Evolutionary conservation across 116 monocot genomes (phyloP).

Genomic region (Cymodocea nodosa): DNA sequence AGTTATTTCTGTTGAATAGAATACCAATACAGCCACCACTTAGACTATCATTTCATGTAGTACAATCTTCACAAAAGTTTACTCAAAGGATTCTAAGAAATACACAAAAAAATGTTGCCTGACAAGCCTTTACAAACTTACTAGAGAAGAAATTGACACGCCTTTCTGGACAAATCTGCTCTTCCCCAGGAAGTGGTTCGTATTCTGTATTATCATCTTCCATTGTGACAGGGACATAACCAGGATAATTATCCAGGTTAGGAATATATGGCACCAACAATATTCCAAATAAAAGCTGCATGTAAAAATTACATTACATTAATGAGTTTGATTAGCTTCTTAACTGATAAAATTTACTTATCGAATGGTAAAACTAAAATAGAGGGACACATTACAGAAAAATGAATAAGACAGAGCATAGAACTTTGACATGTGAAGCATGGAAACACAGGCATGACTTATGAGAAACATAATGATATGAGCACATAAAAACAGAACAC

Average conservation of each 20-base stretch:
- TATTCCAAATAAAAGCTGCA: slow-evolving; percentile 84
- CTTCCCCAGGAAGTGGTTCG: slow-evolving; percentile 69
- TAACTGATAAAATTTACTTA: neutral
- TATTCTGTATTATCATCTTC: slow-evolving; percentile 55
- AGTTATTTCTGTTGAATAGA: slow-evolving; percentile 38
- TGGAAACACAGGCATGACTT: too few species aligned
- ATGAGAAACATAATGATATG: too few species aligned
- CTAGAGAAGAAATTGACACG: slow-evolving; percentile 63
- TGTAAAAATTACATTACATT: neutral
- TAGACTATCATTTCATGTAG: neutral
- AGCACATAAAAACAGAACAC: too few species aligned
- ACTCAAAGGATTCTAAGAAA: neutral
- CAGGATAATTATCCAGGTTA: slow-evolving; percentile 67
- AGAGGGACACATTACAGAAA: neutral
- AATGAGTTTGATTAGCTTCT: neutral
- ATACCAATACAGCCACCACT: neutral
- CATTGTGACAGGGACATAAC: slow-evolving; percentile 48
- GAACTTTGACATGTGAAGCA: too few species aligned
- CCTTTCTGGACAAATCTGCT: slow-evolving; percentile 84
- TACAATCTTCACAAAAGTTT: neutral
- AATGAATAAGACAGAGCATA: too few species aligned
- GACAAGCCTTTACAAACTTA: slow-evolving; percentile 22
- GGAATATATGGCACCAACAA: slow-evolving; percentile 61
- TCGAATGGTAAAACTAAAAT: slow-evolving; percentile 3
- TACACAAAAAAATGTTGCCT: neutral